Evolutionary conservation across 2,329 filamentous ascomycete species (phyloP).

Genomic region (Coccinonectria pachysandricola): DNA sequence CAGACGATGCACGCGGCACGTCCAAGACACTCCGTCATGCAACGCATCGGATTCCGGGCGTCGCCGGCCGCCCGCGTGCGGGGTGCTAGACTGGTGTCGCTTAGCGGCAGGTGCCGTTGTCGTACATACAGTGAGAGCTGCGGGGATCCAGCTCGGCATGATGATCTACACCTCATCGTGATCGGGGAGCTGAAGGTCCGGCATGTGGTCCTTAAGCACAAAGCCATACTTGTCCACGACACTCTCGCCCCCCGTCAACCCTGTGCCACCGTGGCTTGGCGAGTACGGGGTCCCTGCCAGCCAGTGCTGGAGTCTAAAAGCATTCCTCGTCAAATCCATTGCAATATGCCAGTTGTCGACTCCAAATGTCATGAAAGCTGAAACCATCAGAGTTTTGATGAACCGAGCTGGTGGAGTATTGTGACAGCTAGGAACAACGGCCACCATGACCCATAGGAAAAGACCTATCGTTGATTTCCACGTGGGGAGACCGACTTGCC

Average conservation of each 20-base stretch:
- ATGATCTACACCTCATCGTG: constrained; percentile 6
- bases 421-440: constrained; percentile 30
- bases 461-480: constrained; percentile 40
- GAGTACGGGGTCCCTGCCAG: constrained; percentile 25
- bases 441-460: constrained; percentile 37
- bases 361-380: constrained; percentile 33
- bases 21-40: constrained; percentile 16
- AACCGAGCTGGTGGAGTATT: constrained; percentile 31
- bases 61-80: constrained; percentile 1
- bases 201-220: constrained; percentile 11
- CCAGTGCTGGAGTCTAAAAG: constrained; percentile 33
- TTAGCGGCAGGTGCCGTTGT: background rate
- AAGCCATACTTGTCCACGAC: constrained; percentile 18
- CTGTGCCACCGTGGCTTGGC: constrained; percentile 2
- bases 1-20: constrained; percentile 1
- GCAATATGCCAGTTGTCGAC: constrained; percentile 40
- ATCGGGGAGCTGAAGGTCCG: constrained; percentile 8
- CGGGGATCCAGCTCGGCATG: too few species aligned
- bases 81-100: background rate
- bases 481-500: constrained; percentile 34
- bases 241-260: constrained; percentile 15
- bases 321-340: constrained; percentile 25
- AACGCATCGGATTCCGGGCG: constrained; percentile 2
- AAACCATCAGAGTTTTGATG: constrained; percentile 34
- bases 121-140: too few species aligned